A percentile compares a stretch with the other conserved stretches of the same genome.
phyloP scores from a whole-genome alignment of 257 asterid species.

The Nicotiana sylvestris region DNA sequence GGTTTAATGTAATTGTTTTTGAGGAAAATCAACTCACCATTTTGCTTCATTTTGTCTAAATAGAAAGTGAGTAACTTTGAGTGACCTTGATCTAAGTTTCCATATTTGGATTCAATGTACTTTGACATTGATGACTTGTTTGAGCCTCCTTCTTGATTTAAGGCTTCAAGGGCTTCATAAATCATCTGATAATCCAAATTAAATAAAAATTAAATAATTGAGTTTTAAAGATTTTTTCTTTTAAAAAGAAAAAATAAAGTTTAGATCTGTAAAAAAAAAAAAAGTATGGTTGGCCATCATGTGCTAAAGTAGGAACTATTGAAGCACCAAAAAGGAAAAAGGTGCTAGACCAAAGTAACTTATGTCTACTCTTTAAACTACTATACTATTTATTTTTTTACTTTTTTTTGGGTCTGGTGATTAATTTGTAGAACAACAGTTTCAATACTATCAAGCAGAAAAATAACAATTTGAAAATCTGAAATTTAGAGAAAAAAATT shows the following conservation, averaged over 20 bases:
- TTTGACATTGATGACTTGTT: constrained; percentile 68
- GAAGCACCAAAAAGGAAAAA: neutral
- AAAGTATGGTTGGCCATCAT: neutral
- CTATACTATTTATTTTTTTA: no score
- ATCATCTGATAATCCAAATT: constrained; percentile 46
- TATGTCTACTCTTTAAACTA: no score
- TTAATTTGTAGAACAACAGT: no score
- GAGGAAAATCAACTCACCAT: constrained; percentile 54
- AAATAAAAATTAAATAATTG: no score
- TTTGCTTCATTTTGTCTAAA: constrained; percentile 53
- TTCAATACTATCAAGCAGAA: no score
- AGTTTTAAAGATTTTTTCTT: neutral
- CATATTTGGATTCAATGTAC: constrained; percentile 63
- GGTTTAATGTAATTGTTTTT: constrained; percentile 68
- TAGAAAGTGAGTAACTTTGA: constrained; percentile 51
- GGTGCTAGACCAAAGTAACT: no score
- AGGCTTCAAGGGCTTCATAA: constrained; percentile 59
- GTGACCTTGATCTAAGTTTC: constrained; percentile 59
- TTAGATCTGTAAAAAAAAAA: neutral
- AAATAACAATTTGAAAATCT: no score
- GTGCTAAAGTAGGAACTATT: neutral
- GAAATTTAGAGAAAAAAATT: no score
- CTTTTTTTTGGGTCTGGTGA: no score
- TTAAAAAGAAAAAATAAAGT: no score
- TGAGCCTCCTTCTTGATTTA: constrained; percentile 57